Conservation (phyloP, 495 filamentous ascomycete species). For the Podospora appendiculata region DNA sequence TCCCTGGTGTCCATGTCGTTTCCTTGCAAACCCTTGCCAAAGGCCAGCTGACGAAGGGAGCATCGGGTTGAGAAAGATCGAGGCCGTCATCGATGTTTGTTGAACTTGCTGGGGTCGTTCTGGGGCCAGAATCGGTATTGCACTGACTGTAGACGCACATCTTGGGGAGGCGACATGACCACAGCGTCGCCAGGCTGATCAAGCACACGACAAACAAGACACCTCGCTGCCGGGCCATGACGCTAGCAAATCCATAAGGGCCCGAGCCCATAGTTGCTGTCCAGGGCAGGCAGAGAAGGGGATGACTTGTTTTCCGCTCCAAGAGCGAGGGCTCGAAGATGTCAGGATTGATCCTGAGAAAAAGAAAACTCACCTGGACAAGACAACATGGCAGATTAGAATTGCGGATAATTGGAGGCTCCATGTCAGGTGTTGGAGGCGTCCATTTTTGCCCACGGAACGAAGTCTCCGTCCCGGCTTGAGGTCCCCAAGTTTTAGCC, state of each 20-base stretch:
- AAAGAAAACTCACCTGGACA: not conserved
- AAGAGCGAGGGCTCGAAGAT: too few relatives aligned
- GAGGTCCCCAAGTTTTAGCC: too few relatives aligned
- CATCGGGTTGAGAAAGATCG: slow-evolving; percentile 28
- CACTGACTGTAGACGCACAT: slow-evolving; percentile 11
- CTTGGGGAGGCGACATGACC: slow-evolving; percentile 14
- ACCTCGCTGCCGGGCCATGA: slow-evolving; percentile 8
- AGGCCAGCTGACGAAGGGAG: slow-evolving; percentile 39
- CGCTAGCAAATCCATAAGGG: not conserved
- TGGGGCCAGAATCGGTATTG: not conserved
- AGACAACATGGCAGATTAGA: too few relatives aligned
- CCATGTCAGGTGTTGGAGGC: too few relatives aligned
- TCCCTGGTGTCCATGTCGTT: slow-evolving; percentile 24
- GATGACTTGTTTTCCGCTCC: not conserved
- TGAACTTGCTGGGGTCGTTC: not conserved
- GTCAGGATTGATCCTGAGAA: not conserved
- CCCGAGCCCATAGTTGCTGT: slow-evolving; percentile 1
- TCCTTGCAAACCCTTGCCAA: slow-evolving; percentile 38
- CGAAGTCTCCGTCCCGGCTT: too few relatives aligned
- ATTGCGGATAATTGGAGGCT: too few relatives aligned
- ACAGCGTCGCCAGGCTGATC: slow-evolving; percentile 14
- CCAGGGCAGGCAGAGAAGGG: not conserved
- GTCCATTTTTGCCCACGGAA: too few relatives aligned
- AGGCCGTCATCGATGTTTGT: not conserved
- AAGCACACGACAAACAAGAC: slow-evolving; percentile 10